phyloP scores from a whole-genome alignment of 192 early-diverging fungal species.

The Coemansia nantahalensis region DNA sequence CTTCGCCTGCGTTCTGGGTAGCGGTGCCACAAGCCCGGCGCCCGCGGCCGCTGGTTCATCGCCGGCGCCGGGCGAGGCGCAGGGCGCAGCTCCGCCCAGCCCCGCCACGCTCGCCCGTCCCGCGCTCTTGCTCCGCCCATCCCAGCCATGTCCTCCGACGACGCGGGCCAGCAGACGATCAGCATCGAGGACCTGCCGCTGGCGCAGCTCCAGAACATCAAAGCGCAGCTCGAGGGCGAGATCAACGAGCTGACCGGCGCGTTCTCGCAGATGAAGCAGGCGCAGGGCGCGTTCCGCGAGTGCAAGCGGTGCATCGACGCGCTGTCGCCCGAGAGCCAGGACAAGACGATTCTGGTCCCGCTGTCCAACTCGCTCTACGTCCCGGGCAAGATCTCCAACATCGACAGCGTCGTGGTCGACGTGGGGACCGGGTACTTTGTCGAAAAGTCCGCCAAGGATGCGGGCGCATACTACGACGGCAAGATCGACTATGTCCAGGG shows the following conservation, averaged over 20 bases:
- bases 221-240: constrained; percentile 88
- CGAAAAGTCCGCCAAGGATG: constrained; percentile 85
- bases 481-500: constrained; percentile 82
- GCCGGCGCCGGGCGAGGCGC: too few species aligned
- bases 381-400: constrained; percentile 78
- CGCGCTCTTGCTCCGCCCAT: too few species aligned
- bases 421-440: constrained; percentile 96
- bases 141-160: constrained; percentile 5
- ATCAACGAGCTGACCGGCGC: constrained; percentile 79
- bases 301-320: constrained; percentile 71
- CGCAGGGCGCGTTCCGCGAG: constrained; percentile 81
- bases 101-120: too few species aligned
- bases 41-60: too few species aligned
- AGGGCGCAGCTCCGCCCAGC: too few species aligned
- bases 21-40: too few species aligned
- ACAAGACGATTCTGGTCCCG: constrained; percentile 47
- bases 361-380: constrained; percentile 77
- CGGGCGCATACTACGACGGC: constrained; percentile 73
- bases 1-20: too few species aligned
- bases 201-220: constrained; percentile 76
- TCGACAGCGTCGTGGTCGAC: constrained; percentile 88
- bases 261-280: constrained; percentile 83
- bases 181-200: constrained; percentile 83
- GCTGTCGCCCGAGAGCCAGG: constrained; percentile 55
- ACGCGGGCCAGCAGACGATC: constrained; percentile 52